Evolutionary conservation across 805 yeast species (phyloP), one percentile per base, ranked within the genome.

Genomic region (Yarrowia sp.): DNA sequence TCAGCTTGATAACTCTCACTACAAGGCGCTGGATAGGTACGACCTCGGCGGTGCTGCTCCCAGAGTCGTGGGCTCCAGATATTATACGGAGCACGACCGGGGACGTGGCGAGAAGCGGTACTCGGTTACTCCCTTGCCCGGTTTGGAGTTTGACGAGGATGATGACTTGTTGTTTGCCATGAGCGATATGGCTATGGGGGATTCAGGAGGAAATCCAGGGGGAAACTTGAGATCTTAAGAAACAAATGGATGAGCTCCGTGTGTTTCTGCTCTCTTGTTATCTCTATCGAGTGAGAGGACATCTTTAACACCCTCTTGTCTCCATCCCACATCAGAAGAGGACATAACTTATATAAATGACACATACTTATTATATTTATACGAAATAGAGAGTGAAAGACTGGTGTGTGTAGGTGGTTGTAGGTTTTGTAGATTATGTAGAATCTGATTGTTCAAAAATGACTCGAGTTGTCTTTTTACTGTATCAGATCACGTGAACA

Each of bases 101-200:
- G 51, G 51, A 1, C 11, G 19, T n/a, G 67, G 66, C n/a, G 66
- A 66, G 48, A 56, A 61, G 40, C 64, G 69, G 16, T 65, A 54
- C 32, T 56, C 69, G 32, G 54, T 36, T 16, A 17, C 67, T 2
- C 64, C 66, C 8, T 17, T 40, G 41, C 36, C 64, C 4, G 65
- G 65, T 3, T 12, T 49, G 16, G 33, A 41, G 26, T 46, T 61
- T 36, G 64, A 65, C 12, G 77, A 75, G 48, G 78, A 75, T 52
- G 78, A 75, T 38, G 78, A 75, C 30, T 62, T 75, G 44, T 65
- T 75, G 36, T 75, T 75, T 69, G 77, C 77, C 7, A 75, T 75
- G 78, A 76, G 78, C 41, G 78, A 75, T 56, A 75, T 75, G 78
- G 69, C 68, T 26, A 33, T 70, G 28, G 33, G 22, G n/a, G 28